Percentiles rank a stretch among this genome's conserved stretches.
Evolutionary conservation across 345 rosid genomes (phyloP).

Genomic region (Eucalyptus fibrosa): DNA sequence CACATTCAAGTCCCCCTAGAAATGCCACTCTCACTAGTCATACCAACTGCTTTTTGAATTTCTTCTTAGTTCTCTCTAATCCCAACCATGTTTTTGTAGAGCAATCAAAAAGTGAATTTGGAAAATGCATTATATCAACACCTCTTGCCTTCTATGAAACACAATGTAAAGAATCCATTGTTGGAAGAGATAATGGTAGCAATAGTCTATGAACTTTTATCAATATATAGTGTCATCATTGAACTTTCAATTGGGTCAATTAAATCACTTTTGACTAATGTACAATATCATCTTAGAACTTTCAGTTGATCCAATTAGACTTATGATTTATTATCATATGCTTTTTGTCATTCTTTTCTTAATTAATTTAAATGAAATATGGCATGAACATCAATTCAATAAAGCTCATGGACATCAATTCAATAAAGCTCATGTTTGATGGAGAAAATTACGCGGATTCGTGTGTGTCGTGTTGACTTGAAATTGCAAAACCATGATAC

Average conservation of each 20-base stretch:
- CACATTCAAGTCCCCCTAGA: neutral
- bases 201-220: neutral
- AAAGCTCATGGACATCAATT: neutral
- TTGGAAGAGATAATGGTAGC: neutral
- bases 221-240: neutral
- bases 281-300: neutral
- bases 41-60: neutral
- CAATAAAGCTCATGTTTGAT: neutral
- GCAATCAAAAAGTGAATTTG: neutral
- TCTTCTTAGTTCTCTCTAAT: neutral
- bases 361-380: too few relatives aligned
- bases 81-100: neutral
- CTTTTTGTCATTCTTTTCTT: neutral
- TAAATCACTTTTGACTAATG: neutral
- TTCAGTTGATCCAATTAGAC: neutral
- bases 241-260: neutral
- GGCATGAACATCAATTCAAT: neutral
- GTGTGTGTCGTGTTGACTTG: neutral
- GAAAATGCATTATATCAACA: neutral
- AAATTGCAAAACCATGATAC: neutral
- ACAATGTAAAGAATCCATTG: too few relatives aligned
- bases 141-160: neutral
- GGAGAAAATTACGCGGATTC: neutral
- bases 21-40: neutral
- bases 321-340: neutral